Base-by-base conservation (phyloP, 768 basidiomycete genomes). In the Panaeolus cyanescens region DNA sequence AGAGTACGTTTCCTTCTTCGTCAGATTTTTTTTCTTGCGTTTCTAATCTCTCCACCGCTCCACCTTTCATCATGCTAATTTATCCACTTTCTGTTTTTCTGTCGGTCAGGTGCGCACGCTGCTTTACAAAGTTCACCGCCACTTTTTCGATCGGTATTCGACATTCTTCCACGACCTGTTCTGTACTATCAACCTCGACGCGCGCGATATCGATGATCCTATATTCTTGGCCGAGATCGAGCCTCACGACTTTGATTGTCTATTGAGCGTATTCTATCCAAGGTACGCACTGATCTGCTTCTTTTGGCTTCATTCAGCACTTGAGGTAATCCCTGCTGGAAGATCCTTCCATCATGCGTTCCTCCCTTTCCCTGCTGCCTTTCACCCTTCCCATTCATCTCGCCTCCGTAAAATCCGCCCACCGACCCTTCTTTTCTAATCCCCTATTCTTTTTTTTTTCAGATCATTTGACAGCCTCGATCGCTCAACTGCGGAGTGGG, bases 251-350 rank as follows among this genome's bases (percentile, higher is more conserved):
- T 50, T 50, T 50, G 45, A 50, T n/a, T 50, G 45, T 30, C 15
- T 50, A 50, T 30, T 50, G 45, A 50, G 45, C 45, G 13, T 50
- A 50, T 50, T 50, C 45, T 50, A 50, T 50, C 45, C 45, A 50
- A 50, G 25, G 45, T 50, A 17, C 25, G 45, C 25, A 28, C 15
- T 50, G 45, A 50, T 50, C 45, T 28, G 4, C 22, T 50, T 50
- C 12, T 15, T 3, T 28, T 30, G 10, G 8, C 8, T 9, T 20
- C 30, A 13, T 28, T 13, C n/a, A n/a, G n/a, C n/a, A n/a, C n/a
- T n/a, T n/a, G n/a, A n/a, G n/a, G n/a, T 50, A 12, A 25, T 28
- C 39, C 5, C 22, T 28, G 15, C 45, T 13, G 30, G 22, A n/a
- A 22, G 19, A 7, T 22, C 20, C 20, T 22, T 5, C 20, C 20